Conservation (phyloP, 2,329 filamentous ascomycete species). For the Tolypocladium capitatum region DNA sequence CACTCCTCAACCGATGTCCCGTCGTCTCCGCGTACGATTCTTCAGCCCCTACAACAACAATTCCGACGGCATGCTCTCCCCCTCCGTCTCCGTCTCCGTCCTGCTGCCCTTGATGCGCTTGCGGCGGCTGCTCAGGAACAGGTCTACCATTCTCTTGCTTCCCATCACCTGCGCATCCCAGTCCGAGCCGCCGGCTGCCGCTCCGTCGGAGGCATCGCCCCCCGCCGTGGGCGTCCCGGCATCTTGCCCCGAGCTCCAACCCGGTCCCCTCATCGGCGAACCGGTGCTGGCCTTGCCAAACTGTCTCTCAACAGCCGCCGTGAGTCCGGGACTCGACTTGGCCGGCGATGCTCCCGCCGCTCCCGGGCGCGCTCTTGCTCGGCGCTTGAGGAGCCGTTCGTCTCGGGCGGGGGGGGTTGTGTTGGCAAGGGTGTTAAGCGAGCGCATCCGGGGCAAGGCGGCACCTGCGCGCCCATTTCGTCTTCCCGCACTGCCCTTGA, state of each 20-base stretch:
- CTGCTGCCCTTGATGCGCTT: slow-evolving; percentile 24
- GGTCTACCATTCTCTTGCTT: slow-evolving; percentile 39
- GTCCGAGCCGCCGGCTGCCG: slow-evolving; percentile 2
- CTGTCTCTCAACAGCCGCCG: slow-evolving; percentile 6
- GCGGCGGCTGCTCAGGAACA: slow-evolving; percentile 37
- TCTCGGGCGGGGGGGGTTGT: slow-evolving; percentile 6
- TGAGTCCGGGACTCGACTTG: slow-evolving; percentile 17
- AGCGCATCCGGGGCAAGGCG: slow-evolving; percentile 10
- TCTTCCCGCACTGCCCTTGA: background rate
- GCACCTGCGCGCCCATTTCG: background rate
- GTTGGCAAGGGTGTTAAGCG: slow-evolving; percentile 11
- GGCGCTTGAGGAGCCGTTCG: slow-evolving; percentile 9
- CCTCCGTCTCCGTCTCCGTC: slow-evolving; percentile 9
- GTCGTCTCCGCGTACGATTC: no score
- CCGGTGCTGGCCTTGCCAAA: slow-evolving; percentile 1
- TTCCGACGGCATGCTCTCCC: slow-evolving; percentile 15
- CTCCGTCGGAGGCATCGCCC: background rate
- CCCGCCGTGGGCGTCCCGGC: background rate
- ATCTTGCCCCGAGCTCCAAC: slow-evolving; percentile 1
- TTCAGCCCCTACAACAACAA: slow-evolving; percentile 15
- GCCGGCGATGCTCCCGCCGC: slow-evolving; percentile 10
- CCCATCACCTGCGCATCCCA: slow-evolving; percentile 23
- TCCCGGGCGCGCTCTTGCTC: slow-evolving; percentile 7
- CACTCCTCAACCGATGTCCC: background rate
- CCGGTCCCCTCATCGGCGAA: background rate